Percentiles rank a stretch among this genome's conserved stretches.
Conservation (phyloP, 495 filamentous ascomycete species). For the Penicillium canariense region DNA sequence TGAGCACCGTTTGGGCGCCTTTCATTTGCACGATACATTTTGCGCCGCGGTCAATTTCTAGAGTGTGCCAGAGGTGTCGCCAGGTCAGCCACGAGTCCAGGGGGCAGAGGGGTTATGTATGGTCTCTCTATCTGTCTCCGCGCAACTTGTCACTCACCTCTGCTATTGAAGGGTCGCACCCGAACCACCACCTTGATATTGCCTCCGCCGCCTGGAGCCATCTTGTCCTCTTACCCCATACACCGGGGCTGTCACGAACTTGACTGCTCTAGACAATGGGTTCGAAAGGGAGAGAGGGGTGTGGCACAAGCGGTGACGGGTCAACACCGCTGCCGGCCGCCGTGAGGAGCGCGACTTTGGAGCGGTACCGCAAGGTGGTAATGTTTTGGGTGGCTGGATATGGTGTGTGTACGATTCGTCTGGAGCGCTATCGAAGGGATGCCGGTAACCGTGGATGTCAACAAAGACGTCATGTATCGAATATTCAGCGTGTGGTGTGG, state of each 20-base stretch:
- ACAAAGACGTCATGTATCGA: conserved; percentile 48
- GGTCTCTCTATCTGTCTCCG: not conserved
- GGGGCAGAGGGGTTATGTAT: not conserved
- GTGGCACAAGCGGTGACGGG: conserved; percentile 26
- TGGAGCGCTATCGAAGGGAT: conserved; percentile 8
- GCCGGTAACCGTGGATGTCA: conserved; percentile 31
- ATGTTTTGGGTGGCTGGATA: not conserved
- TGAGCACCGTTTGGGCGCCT: conserved; percentile 83
- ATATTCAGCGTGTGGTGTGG: conserved; percentile 31
- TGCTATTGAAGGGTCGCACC: conserved; percentile 83
- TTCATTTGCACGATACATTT: conserved; percentile 99
- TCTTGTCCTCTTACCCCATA: conserved; percentile 47
- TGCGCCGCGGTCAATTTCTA: conserved; percentile 85
- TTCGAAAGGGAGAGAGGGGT: conserved; percentile 6
- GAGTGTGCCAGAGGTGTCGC: not conserved
- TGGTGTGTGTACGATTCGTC: conserved; percentile 10
- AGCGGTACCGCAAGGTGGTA: conserved; percentile 16
- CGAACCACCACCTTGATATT: conserved; percentile 99
- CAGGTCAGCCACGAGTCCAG: not conserved
- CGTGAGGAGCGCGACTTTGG: conserved; percentile 37
- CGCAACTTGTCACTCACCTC: conserved; percentile 61
- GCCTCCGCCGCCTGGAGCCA: conserved; percentile 79
- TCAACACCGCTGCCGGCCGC: conserved; percentile 38
- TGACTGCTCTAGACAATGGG: conserved; percentile 10
- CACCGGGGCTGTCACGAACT: conserved; percentile 25